Conservation (phyloP, 2,329 filamentous ascomycete species). For the Fusarium tricinctum region DNA sequence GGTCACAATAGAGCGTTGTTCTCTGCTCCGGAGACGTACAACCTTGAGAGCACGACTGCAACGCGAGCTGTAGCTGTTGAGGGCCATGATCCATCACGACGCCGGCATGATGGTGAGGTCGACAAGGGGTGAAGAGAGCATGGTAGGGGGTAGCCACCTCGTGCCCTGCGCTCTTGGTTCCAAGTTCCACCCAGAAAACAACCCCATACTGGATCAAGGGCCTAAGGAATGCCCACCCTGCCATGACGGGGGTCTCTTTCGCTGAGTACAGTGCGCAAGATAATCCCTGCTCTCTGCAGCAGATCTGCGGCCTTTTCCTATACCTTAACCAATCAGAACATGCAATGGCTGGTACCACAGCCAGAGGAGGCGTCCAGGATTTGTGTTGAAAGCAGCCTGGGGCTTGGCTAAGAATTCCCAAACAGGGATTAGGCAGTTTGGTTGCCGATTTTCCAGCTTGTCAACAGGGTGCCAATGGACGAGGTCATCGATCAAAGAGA, state of each 20-base stretch:
- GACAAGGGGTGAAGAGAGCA: constrained; percentile 40
- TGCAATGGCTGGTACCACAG: constrained; percentile 46
- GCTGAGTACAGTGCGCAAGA: constrained; percentile 45
- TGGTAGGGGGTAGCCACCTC: constrained; percentile 37
- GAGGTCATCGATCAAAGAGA: constrained; percentile 44
- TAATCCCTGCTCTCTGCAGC: constrained; percentile 39
- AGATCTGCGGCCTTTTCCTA: constrained; percentile 53
- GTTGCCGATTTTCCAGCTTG: constrained; percentile 50
- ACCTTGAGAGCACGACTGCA: constrained; percentile 32
- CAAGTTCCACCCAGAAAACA: constrained; percentile 40
- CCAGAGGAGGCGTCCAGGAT: constrained; percentile 46
- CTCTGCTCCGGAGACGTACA: constrained; percentile 27
- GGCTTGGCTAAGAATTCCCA: constrained; percentile 47
- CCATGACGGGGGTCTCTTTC: constrained; percentile 30
- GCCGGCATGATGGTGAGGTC: constrained; percentile 46
- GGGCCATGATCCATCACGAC: constrained; percentile 40
- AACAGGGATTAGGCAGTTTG: constrained; percentile 48
- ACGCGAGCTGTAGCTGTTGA: constrained; percentile 38
- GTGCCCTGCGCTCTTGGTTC: constrained; percentile 41
- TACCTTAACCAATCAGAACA: constrained; percentile 48
- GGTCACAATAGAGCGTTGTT: constrained; percentile 33
- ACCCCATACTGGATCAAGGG: constrained; percentile 43
- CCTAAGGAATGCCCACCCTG: constrained; percentile 47
- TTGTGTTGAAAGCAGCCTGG: constrained; percentile 48
- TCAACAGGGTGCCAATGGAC: constrained; percentile 45